A percentile compares a stretch with the other conserved stretches of the same genome.
These are phyloP conservation scores for Carex parvula DNA, from an alignment of 176 grass and related monocot genomes.

Conservation along the genomic window DNA sequence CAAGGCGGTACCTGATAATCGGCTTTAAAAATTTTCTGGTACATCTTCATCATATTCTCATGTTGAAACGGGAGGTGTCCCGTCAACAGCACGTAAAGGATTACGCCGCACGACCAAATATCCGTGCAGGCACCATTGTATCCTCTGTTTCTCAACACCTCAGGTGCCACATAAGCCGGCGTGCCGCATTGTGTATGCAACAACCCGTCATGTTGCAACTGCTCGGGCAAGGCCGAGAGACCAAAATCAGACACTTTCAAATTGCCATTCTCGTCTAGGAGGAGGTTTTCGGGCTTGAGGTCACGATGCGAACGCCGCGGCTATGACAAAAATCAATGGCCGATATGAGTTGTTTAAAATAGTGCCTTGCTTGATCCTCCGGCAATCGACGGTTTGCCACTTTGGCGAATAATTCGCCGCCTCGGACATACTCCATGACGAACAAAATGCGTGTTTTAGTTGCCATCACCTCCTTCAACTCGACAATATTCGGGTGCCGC, in stretches of 20 bases:
- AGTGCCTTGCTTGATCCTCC: constrained; percentile 55
- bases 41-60: constrained; percentile 76
- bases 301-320: constrained; percentile 90
- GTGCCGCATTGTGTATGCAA: constrained; percentile 99
- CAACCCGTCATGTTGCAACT: constrained; percentile 69
- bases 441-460: constrained; percentile 74
- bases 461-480: constrained; percentile 79
- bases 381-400: constrained; percentile 50
- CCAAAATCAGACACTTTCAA: constrained; percentile 97
- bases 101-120: constrained; percentile 94
- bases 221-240: constrained; percentile 87
- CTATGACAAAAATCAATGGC: constrained; percentile 92
- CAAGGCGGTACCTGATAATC: constrained; percentile 76
- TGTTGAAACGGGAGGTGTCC: constrained; percentile 87
- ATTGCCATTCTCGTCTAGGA: constrained; percentile 50
- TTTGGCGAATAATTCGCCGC: constrained; percentile 67
- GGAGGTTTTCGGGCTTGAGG: constrained; percentile 96
- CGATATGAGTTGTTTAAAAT: constrained; percentile 87
- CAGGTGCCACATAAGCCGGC: constrained; percentile 89
- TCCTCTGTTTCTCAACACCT: constrained; percentile 71
- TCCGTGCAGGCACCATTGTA: constrained; percentile 78
- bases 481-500: constrained; percentile 81
- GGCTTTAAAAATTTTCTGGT: constrained; percentile 81
- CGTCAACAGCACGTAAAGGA: constrained; percentile 85
- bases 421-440: constrained; percentile 84